Percentiles rank a stretch among this genome's conserved stretches.
These are phyloP conservation scores for Picochlorum sp. DNA, from an alignment of 139 green algal species.

Conservation along the genomic window DNA sequence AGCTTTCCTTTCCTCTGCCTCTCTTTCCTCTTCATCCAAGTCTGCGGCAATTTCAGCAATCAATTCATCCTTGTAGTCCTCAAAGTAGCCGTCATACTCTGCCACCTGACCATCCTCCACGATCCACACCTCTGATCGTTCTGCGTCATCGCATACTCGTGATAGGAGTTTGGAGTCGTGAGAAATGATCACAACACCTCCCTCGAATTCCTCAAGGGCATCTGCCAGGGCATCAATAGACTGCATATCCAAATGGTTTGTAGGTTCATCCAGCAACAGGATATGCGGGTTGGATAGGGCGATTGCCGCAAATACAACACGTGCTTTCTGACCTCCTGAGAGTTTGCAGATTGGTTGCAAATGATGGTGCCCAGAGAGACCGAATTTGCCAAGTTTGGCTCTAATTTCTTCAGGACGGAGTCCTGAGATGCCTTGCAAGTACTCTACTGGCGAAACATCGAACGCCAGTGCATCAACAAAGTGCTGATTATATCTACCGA, in stretches of 20 bases:
- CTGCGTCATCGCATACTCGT: conserved; percentile 86
- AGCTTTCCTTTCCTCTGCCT: not conserved
- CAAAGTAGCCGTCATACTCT: conserved; percentile 72
- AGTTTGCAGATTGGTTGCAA: conserved; percentile 95
- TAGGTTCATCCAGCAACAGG: conserved; percentile 85
- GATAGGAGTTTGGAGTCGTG: conserved; percentile 94
- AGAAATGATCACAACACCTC: conserved; percentile 93
- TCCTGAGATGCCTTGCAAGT: conserved; percentile 61
- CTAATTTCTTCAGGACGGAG: conserved; percentile 87
- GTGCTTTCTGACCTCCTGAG: conserved; percentile 89
- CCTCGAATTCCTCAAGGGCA: conserved; percentile 85
- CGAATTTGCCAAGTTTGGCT: conserved; percentile 79
- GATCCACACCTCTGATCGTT: conserved; percentile 81
- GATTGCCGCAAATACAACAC: conserved; percentile 96
- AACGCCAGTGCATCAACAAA: conserved; percentile 96
- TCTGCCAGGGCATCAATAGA: conserved; percentile 93
- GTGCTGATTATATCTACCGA: conserved; percentile 94
- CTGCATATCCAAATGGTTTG: conserved; percentile 99
- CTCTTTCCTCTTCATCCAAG: conserved; percentile 74
- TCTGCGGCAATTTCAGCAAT: conserved; percentile 90
- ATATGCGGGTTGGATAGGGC: conserved; percentile 84
- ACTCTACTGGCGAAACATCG: conserved; percentile 92
- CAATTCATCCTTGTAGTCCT: conserved; percentile 83
- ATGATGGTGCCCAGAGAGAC: conserved; percentile 91
- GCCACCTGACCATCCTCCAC: conserved; percentile 90